Percentiles rank a stretch among this genome's conserved stretches.
Evolutionary conservation across 2,329 filamentous ascomycete species (phyloP).

Genomic region (Pseudomassariella vexata): DNA sequence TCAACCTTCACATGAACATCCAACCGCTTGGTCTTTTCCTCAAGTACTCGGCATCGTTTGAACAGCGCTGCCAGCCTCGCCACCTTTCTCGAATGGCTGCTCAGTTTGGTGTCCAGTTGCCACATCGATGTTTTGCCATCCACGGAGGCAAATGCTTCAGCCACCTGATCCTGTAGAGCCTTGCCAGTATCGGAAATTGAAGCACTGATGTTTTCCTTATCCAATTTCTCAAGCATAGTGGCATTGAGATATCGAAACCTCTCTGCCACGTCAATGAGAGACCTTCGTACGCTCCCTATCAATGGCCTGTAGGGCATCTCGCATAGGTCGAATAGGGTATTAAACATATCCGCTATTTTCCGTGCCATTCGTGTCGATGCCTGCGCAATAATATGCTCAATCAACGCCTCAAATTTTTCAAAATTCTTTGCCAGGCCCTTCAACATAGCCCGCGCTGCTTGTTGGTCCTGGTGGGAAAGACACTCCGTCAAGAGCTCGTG

Average conservation of each 20-base stretch:
- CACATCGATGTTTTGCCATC: no score
- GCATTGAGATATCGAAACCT: not conserved
- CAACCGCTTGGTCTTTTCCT: slow-evolving; percentile 12
- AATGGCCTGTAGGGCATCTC: slow-evolving; percentile 12
- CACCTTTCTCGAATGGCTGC: slow-evolving; percentile 7
- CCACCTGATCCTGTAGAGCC: no score
- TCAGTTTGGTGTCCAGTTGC: no score
- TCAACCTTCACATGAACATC: slow-evolving; percentile 12
- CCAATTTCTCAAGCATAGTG: not conserved
- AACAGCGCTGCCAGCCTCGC: slow-evolving; percentile 12
- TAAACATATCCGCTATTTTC: slow-evolving; percentile 14
- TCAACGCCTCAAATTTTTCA: slow-evolving; percentile 11
- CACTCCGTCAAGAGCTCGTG: slow-evolving; percentile 19
- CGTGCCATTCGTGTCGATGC: slow-evolving; percentile 11
- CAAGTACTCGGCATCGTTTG: slow-evolving; percentile 12
- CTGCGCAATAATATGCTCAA: slow-evolving; percentile 11
- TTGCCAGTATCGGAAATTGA: no score
- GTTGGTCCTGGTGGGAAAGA: slow-evolving; percentile 14
- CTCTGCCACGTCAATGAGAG: not conserved
- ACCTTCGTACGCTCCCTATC: slow-evolving; percentile 6
- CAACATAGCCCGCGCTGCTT: slow-evolving; percentile 16
- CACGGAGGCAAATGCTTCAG: no score
- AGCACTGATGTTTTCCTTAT: no score
- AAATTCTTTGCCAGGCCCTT: slow-evolving; percentile 17
- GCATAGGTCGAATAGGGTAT: slow-evolving; percentile 17